Conservation (phyloP, 345 rosid species). For the Arabidopsis arenosa region DNA sequence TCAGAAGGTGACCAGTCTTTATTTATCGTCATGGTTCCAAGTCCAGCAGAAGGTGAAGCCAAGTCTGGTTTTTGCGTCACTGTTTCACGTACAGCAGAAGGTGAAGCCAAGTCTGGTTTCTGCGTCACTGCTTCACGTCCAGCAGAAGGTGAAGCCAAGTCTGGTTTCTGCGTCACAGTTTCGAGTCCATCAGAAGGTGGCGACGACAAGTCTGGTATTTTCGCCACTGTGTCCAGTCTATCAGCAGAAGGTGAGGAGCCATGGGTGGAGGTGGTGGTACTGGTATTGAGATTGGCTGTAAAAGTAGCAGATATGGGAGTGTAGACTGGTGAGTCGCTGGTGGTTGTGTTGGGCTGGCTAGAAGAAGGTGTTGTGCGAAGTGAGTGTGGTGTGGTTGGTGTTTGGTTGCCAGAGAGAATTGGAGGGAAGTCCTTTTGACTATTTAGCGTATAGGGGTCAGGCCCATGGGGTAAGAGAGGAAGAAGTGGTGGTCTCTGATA, state of each 20-base stretch:
- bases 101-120: constrained; percentile 49
- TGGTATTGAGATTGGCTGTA: constrained; percentile 11
- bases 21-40: constrained; percentile 23
- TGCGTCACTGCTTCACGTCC: neutral
- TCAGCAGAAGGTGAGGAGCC: constrained; percentile 28
- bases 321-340: constrained; percentile 23
- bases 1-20: constrained; percentile 68
- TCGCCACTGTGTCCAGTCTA: neutral
- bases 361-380: constrained; percentile 34
- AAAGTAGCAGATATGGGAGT: constrained; percentile 14
- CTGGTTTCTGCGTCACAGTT: constrained; percentile 1
- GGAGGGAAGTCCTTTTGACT: constrained; percentile 3
- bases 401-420: constrained; percentile 14
- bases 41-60: constrained; percentile 63
- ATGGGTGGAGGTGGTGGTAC: neutral
- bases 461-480: constrained; percentile 8
- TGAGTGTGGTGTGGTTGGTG: constrained; percentile 19
- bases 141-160: constrained; percentile 21
- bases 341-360: constrained; percentile 25
- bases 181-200: constrained; percentile 58
- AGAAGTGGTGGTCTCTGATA: constrained; percentile 18
- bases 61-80: constrained; percentile 31
- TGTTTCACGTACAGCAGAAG: constrained; percentile 55
- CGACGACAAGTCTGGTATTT: constrained; percentile 47
- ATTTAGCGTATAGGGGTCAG: constrained; percentile 1